Base-by-base conservation (phyloP, 352 stramenopile species). In the Blastocystis sp. region DNA sequence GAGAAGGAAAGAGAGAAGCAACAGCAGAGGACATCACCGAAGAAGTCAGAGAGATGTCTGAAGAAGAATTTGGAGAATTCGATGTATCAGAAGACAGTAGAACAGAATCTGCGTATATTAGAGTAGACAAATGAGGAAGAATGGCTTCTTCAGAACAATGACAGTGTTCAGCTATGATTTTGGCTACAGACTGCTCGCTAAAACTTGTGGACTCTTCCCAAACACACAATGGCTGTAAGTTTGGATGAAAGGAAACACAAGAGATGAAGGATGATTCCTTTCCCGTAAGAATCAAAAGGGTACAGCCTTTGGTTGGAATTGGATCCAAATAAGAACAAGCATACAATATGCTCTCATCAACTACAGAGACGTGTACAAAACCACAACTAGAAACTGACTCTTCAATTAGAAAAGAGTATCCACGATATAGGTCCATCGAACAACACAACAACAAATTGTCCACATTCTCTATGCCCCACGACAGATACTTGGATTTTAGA, bases 321-420 rank as follows among this genome's bases (percentile, higher is more conserved):
- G n/a, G 17, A 56, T 27, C 24, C 27, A 37, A 19, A n/a, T n/a
- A 24, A 62, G 42, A 27, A 81, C 48, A 81, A 27, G 48, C 62
- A 24, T 53, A 44, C 37, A 81, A 56, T 15, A 44, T 66, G 15
- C 15, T 35, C 22, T 48, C 37, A 37, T 62, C 42, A 57, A 81
- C 62, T 44, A 81, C 51, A 62, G 37, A 35, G 2, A 48, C 37
- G 9, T 37, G 35, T 5, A 24, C 17, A 19, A 81, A 81, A 0
- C 70, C 70, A 40, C 70, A 64, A 27, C 62, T 17, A n/a, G 37
- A 66, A 15, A 19, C n/a, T 15, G 27, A 11, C 6, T 57, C 48
- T 11, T 60, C 70, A 9, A 81, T 57, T 37, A 81, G 15, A 22
- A 81, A 64, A 13, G 70, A 81, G 37, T 54, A 81, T 4, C 27